These are phyloP conservation scores for Fusarium mundagurra DNA, from an alignment of 2,329 filamentous ascomycete genomes.

Conservation along the genomic window DNA sequence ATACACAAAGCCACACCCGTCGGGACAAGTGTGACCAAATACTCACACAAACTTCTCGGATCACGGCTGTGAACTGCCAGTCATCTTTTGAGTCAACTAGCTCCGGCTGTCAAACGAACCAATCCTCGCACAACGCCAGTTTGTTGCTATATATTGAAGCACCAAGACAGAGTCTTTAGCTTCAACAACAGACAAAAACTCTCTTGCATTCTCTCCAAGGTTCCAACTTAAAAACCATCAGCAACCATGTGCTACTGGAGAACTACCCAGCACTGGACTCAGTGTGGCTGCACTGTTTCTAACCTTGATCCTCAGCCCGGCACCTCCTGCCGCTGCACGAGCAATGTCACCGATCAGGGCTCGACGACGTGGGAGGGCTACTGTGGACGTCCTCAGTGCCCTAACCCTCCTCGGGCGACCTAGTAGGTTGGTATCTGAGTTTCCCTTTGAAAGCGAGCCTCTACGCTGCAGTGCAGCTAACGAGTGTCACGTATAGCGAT, in stretches of 20 bases:
- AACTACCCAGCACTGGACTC: conserved; percentile 45
- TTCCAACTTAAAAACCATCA: background rate
- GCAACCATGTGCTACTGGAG: conserved; percentile 50
- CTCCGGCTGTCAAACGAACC: conserved; percentile 14
- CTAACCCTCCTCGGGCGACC: conserved; percentile 41
- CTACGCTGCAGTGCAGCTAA: conserved; percentile 19
- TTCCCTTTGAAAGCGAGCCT: conserved; percentile 5
- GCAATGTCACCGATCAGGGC: conserved; percentile 41
- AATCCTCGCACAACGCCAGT: conserved; percentile 22
- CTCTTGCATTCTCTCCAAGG: background rate
- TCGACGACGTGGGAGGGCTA: conserved; percentile 47
- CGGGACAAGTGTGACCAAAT: conserved; percentile 33
- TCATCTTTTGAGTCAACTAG: conserved; percentile 22
- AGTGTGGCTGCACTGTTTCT: conserved; percentile 46
- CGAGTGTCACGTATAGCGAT: conserved; percentile 18
- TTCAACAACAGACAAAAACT: background rate
- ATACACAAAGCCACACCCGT: conserved; percentile 35
- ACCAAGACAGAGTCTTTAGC: background rate
- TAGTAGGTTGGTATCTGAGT: conserved; percentile 40
- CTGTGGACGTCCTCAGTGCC: conserved; percentile 46
- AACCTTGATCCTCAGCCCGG: conserved; percentile 42
- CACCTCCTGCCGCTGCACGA: conserved; percentile 42
- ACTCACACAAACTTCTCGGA: conserved; percentile 41
- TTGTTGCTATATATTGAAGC: conserved; percentile 27
- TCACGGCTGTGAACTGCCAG: conserved; percentile 32